Conservation (phyloP, 2,329 filamentous ascomycete species). For the Grosmannia clavigera region DNA sequence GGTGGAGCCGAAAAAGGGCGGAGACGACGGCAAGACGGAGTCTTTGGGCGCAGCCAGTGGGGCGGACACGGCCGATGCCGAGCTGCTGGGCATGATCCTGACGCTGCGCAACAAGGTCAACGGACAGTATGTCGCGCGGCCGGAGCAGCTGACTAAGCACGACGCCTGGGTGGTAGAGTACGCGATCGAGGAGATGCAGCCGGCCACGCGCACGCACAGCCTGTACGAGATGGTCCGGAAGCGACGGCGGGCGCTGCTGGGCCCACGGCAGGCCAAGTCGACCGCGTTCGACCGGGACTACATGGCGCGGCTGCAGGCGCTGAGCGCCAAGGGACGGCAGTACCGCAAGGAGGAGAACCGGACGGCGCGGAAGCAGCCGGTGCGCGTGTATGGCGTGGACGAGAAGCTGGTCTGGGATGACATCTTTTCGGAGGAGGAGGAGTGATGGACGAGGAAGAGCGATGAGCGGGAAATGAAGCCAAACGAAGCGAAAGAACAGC, state of each 20-base stretch:
- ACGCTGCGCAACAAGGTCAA: constrained; percentile 59
- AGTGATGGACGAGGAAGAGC: constrained; percentile 1
- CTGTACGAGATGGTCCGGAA: constrained; percentile 10
- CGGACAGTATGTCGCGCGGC: constrained; percentile 48
- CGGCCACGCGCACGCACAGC: not conserved
- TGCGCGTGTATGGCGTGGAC: constrained; percentile 35
- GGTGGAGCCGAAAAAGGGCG: not conserved
- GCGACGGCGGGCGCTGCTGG: constrained; percentile 7
- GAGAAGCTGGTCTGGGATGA: constrained; percentile 20
- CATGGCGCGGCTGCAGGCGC: constrained; percentile 6
- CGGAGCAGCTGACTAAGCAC: constrained; percentile 28
- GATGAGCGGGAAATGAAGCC: too few relatives aligned
- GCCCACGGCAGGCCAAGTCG: not conserved
- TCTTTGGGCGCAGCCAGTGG: not conserved
- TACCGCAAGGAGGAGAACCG: constrained; percentile 24
- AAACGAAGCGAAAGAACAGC: not conserved
- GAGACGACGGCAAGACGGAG: not conserved
- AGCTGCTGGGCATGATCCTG: constrained; percentile 58
- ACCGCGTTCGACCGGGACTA: constrained; percentile 9
- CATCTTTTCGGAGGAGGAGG: constrained; percentile 19
- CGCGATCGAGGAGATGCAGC: constrained; percentile 39
- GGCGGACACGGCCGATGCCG: constrained; percentile 7
- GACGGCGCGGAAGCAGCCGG: constrained; percentile 32
- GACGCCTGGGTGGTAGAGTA: constrained; percentile 68
- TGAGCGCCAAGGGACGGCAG: constrained; percentile 9